These are phyloP conservation scores for Leucocoprinus sp. DNA, from an alignment of 768 basidiomycete genomes.

Conservation along the genomic window DNA sequence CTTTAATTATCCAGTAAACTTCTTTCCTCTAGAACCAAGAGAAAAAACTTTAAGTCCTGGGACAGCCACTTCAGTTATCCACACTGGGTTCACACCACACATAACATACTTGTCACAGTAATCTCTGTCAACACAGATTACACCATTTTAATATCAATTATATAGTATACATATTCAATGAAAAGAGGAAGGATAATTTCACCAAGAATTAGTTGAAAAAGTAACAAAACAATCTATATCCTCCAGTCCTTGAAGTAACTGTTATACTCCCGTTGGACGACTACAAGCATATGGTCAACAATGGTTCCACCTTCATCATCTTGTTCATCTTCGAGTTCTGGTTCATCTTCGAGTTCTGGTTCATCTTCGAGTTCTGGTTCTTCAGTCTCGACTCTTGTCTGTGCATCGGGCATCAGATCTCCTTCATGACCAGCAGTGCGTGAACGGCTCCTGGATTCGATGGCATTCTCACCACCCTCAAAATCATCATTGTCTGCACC, in stretches of 20 bases:
- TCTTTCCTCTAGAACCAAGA: too few species aligned
- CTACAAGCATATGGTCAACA: conserved; percentile 78
- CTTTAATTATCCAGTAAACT: too few species aligned
- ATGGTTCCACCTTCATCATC: conserved; percentile 63
- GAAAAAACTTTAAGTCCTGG: too few species aligned
- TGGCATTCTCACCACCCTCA: conserved; percentile 15
- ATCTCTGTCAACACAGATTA: too few species aligned
- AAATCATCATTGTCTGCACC: conserved; percentile 82
- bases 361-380: conserved; percentile 13
- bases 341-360: conserved; percentile 17
- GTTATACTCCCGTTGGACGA: conserved; percentile 54
- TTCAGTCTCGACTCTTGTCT: conserved; percentile 16
- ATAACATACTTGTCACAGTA: neutral
- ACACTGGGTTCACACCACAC: neutral
- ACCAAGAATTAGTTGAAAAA: neutral
- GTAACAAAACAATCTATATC: conserved; percentile 25
- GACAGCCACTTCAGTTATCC: too few species aligned
- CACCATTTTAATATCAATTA: neutral
- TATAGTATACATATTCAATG: too few species aligned
- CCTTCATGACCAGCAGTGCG: neutral
- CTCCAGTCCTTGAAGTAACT: conserved; percentile 66
- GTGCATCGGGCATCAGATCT: neutral
- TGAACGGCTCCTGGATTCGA: neutral
- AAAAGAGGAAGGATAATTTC: neutral
- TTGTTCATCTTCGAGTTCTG: conserved; percentile 32